Conservation (phyloP, 2,329 filamentous ascomycete genomes). For the Daldinia sp. region DNA sequence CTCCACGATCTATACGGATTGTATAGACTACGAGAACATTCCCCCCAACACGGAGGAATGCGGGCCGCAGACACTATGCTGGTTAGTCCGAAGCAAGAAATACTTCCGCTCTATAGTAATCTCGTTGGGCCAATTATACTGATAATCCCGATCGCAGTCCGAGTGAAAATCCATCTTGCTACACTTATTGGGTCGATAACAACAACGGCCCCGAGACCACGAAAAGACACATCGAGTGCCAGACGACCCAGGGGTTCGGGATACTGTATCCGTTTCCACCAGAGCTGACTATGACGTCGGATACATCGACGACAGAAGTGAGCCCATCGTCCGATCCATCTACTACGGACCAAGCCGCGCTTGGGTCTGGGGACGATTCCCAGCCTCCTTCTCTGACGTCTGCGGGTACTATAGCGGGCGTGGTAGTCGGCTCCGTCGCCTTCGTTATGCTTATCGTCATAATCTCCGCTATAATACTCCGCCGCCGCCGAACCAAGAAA, state of each 20-base stretch:
- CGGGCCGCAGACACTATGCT: conserved; percentile 43
- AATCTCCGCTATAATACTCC: conserved; percentile 26
- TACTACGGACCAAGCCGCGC: not conserved
- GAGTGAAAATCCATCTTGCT: conserved; percentile 37
- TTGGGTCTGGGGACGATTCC: not conserved
- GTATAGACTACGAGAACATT: conserved; percentile 37
- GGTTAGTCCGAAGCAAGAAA: conserved; percentile 36
- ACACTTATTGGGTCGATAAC: conserved; percentile 41
- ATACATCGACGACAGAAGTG: not conserved
- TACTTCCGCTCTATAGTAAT: not conserved
- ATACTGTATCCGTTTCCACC: conserved; percentile 44
- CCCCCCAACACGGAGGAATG: conserved; percentile 32
- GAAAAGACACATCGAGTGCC: conserved; percentile 42
- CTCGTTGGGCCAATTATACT: not conserved
- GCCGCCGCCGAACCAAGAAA: conserved; percentile 12
- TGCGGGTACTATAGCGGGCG: conserved; percentile 38
- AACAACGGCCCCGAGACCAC: conserved; percentile 19
- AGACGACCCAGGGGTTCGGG: conserved; percentile 36
- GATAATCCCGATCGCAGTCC: conserved; percentile 25
- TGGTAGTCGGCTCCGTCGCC: conserved; percentile 34
- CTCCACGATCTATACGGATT: conserved; percentile 43
- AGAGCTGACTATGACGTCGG: conserved; percentile 32
- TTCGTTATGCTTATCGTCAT: conserved; percentile 31
- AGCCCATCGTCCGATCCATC: not conserved
- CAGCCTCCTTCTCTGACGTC: conserved; percentile 18